Conservation (phyloP, 768 basidiomycete species). For the Hygrocybe coccinea region DNA sequence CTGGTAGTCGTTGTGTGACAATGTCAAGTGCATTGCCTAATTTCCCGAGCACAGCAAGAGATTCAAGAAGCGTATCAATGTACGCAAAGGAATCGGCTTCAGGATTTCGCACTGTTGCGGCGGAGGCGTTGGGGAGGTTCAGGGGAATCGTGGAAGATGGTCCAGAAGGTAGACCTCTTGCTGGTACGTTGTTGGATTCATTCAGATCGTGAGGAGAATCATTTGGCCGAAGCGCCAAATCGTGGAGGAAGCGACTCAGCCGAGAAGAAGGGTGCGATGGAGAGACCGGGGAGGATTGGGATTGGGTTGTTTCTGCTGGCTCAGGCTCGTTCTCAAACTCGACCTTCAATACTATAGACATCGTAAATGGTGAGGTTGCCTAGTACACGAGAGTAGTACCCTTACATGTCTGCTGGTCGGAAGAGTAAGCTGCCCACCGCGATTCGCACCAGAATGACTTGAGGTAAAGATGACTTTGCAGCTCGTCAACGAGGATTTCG, state of each 20-base stretch:
- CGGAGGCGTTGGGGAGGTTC: neutral
- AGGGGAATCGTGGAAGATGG: conserved; percentile 12
- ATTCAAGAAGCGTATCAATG: conserved; percentile 88
- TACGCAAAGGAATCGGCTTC: conserved; percentile 92
- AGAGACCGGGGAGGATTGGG: conserved; percentile 37
- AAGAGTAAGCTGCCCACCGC: conserved; percentile 81
- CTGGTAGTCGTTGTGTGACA: conserved; percentile 73
- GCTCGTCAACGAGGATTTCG: conserved; percentile 91
- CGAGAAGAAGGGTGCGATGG: conserved; percentile 42
- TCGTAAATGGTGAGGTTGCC: neutral
- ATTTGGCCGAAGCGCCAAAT: conserved; percentile 67
- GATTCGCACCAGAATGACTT: conserved; percentile 95
- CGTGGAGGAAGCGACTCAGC: conserved; percentile 58
- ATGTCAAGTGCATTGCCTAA: conserved; percentile 80
- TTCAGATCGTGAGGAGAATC: conserved; percentile 69
- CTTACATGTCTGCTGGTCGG: conserved; percentile 75
- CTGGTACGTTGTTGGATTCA: conserved; percentile 28
- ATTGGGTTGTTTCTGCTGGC: conserved; percentile 24
- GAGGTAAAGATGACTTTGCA: conserved; percentile 95
- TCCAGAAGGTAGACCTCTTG: conserved; percentile 17
- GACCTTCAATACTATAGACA: conserved; percentile 53
- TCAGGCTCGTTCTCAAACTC: conserved; percentile 53
- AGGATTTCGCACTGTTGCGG: conserved; percentile 51
- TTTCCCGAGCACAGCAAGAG: conserved; percentile 86
- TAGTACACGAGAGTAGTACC: conserved; percentile 3